Evolutionary conservation across 192 early-diverging fungal genomes (phyloP).

Genomic region (Entomortierella chlamydospora): DNA sequence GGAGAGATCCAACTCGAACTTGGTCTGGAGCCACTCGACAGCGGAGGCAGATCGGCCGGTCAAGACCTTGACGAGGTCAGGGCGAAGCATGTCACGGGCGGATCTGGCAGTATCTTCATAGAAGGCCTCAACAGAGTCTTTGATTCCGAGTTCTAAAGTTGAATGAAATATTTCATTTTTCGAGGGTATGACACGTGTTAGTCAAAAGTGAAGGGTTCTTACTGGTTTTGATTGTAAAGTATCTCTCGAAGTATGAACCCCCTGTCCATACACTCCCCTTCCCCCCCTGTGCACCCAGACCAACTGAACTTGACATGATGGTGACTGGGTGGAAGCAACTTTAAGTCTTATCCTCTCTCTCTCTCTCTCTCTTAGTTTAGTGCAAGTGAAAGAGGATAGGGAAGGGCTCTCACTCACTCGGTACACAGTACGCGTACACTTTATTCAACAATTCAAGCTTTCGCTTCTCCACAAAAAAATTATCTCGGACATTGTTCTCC

Average conservation of each 20-base stretch:
- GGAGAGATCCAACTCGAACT: conserved; percentile 89
- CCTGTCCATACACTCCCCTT: not conserved
- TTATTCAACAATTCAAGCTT: not conserved
- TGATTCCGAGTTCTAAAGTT: conserved; percentile 60
- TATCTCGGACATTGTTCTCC: not conserved
- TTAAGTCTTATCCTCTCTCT: too few relatives aligned
- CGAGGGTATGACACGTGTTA: conserved; percentile 10
- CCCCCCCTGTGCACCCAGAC: not conserved
- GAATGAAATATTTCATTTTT: not conserved
- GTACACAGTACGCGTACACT: not conserved
- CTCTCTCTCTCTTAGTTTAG: too few relatives aligned
- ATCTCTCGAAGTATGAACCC: too few relatives aligned
- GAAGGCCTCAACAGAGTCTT: conserved; percentile 89
- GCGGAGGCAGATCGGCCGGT: conserved; percentile 87
- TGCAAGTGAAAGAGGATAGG: not conserved
- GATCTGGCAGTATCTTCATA: conserved; percentile 89
- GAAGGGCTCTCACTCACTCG: too few relatives aligned
- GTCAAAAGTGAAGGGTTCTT: not conserved
- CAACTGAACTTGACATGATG: not conserved
- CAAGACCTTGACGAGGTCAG: conserved; percentile 86
- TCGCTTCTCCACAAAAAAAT: conserved; percentile 14
- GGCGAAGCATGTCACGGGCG: conserved; percentile 83
- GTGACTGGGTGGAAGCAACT: not conserved
- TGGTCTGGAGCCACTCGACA: conserved; percentile 93
- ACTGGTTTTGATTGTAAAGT: too few relatives aligned